Conservation (phyloP, 768 basidiomycete species). For the Cytidiella melzeri region DNA sequence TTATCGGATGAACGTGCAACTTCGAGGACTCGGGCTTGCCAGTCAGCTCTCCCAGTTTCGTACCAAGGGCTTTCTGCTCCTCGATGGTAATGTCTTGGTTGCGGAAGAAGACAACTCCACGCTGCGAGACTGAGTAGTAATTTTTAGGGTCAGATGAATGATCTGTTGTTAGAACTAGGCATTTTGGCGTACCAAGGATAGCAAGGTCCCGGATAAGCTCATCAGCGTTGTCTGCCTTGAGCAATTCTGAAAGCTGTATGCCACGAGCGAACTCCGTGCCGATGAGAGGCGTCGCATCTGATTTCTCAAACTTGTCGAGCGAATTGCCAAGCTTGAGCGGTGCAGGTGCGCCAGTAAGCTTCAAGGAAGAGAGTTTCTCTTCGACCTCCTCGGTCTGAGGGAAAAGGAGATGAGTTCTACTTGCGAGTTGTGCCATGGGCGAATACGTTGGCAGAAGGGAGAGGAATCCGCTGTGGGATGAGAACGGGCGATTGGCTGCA, state of each 20-base stretch:
- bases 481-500: no score
- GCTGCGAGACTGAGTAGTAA: conserved; percentile 14
- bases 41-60: conserved; percentile 22
- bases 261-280: conserved; percentile 4
- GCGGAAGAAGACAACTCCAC: conserved; percentile 28
- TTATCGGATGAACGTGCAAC: conserved; percentile 12
- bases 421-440: not conserved
- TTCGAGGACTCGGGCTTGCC: conserved; percentile 13
- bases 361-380: conserved; percentile 3
- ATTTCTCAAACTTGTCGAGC: conserved; percentile 2
- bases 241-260: not conserved
- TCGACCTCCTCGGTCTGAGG: conserved; percentile 9
- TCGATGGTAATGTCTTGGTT: conserved; percentile 29
- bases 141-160: no score
- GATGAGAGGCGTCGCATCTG: conserved; percentile 5
- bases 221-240: conserved; percentile 5
- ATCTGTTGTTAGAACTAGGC: not conserved
- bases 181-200: not conserved
- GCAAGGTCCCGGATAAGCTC: conserved; percentile 5
- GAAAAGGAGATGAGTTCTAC: not conserved
- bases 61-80: conserved; percentile 24
- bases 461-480: no score
- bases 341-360: conserved; percentile 2
- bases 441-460: no score
- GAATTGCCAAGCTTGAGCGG: conserved; percentile 4